Evolutionary conservation across 805 yeast genomes (phyloP).

Genomic region (Starmerella cellae): DNA sequence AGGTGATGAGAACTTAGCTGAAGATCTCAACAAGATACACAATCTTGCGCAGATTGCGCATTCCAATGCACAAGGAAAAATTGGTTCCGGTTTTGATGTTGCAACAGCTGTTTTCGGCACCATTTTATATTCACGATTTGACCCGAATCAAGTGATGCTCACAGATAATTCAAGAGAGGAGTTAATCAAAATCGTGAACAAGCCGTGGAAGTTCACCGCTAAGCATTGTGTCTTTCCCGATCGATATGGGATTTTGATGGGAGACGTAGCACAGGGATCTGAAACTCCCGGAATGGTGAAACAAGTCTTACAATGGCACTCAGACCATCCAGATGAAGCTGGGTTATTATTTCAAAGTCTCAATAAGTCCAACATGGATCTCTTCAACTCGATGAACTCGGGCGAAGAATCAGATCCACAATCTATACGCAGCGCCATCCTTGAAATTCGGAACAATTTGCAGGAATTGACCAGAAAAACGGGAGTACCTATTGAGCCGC

Average conservation of each 20-base stretch:
- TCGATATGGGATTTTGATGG: conserved; percentile 65
- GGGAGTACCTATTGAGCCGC: conserved; percentile 84
- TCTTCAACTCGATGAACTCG: conserved; percentile 39
- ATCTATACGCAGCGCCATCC: conserved; percentile 2
- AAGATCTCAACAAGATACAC: conserved; percentile 39
- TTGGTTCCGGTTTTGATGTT: conserved; percentile 95
- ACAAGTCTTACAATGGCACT: conserved; percentile 59
- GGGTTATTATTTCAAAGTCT: conserved; percentile 40
- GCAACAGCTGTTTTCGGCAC: conserved; percentile 93
- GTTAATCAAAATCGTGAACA: conserved; percentile 23
- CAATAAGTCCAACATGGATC: conserved; percentile 42
- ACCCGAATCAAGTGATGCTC: conserved; percentile 34
- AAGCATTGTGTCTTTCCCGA: conserved; percentile 52
- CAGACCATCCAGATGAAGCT: conserved; percentile 39
- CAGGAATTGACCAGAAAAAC: conserved; percentile 48
- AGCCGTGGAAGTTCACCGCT: conserved; percentile 47
- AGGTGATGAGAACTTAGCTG: neutral
- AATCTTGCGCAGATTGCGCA: conserved; percentile 82
- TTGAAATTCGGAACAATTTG: conserved; percentile 42
- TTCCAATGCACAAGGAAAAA: conserved; percentile 85
- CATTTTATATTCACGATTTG: conserved; percentile 64
- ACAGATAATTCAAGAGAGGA: conserved; percentile 20
- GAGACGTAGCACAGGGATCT: conserved; percentile 85
- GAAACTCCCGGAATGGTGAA: conserved; percentile 86
- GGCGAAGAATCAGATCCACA: conserved; percentile 24